Evolutionary conservation across 2,329 filamentous ascomycete species (phyloP).

Genomic region (Fusarium lateritium): DNA sequence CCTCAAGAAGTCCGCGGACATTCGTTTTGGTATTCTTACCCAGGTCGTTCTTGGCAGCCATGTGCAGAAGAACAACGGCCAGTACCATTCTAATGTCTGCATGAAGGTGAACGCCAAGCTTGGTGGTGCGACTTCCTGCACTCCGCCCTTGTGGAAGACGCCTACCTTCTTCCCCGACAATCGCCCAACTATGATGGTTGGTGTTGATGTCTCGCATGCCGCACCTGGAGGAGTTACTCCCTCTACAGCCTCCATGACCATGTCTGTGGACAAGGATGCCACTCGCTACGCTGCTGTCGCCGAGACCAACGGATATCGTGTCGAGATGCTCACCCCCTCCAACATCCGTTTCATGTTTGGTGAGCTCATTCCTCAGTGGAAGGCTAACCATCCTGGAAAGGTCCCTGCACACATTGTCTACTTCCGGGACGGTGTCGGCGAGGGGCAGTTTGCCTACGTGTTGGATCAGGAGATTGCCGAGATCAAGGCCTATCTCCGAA

Average conservation of each 20-base stretch:
- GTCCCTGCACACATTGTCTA: conserved; percentile 85
- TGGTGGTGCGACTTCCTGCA: conserved; percentile 80
- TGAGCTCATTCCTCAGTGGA: conserved; percentile 76
- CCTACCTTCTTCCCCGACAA: conserved; percentile 56
- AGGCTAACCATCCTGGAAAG: conserved; percentile 60
- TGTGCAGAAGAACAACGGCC: conserved; percentile 77
- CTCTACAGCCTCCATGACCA: conserved; percentile 90
- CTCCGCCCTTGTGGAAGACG: conserved; percentile 54
- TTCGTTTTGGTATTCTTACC: conserved; percentile 84
- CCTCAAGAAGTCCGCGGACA: conserved; percentile 91
- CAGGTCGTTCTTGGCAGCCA: conserved; percentile 84
- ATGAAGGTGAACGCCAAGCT: conserved; percentile 99
- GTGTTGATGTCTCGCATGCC: conserved; percentile 90
- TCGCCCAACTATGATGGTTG: conserved; percentile 84
- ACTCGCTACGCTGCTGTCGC: conserved; percentile 84
- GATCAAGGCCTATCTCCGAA: conserved; percentile 73
- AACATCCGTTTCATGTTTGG: conserved; percentile 79
- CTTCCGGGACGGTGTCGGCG: conserved; percentile 92
- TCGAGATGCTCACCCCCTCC: conserved; percentile 80
- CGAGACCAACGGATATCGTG: conserved; percentile 85
- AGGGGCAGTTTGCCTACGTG: conserved; percentile 87
- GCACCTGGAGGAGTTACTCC: conserved; percentile 75
- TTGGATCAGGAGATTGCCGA: conserved; percentile 82
- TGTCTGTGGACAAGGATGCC: conserved; percentile 80
- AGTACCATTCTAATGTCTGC: conserved; percentile 93